phyloP scores from a whole-genome alignment of 345 rosid species.

The Salix dunnii region DNA sequence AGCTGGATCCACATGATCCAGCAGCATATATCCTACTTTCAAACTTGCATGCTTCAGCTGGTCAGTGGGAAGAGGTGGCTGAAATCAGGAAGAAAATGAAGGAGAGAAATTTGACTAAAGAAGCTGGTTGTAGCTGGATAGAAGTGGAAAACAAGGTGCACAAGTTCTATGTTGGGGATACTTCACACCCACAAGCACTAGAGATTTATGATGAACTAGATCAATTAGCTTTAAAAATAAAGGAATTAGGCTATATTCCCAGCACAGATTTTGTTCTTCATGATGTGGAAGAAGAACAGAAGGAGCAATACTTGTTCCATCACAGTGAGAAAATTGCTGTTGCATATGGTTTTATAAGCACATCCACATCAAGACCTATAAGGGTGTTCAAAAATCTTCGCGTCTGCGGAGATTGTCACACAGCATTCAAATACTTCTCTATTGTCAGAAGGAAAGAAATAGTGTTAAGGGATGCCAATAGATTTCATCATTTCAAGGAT shows the following conservation, averaged over 20 bases:
- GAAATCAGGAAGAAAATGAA: constrained; percentile 61
- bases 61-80: constrained; percentile 57
- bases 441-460: constrained; percentile 51
- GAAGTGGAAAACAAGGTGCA: constrained; percentile 58
- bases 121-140: constrained; percentile 83
- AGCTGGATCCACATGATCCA: constrained; percentile 59
- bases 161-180: constrained; percentile 68
- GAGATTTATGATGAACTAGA: constrained; percentile 49
- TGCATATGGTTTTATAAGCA: constrained; percentile 63
- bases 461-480: constrained; percentile 65
- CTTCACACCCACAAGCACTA: constrained; percentile 48
- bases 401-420: constrained; percentile 70
- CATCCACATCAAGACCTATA: constrained; percentile 44
- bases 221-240: constrained; percentile 39
- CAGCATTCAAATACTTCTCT: constrained; percentile 61
- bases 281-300: constrained; percentile 57
- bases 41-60: constrained; percentile 64
- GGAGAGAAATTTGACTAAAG: constrained; percentile 51
- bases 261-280: constrained; percentile 68
- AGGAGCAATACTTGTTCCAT: constrained; percentile 57
- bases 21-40: constrained; percentile 65
- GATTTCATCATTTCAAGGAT: constrained; percentile 72
- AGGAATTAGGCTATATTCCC: constrained; percentile 60
- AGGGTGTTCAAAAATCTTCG: constrained; percentile 71
- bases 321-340: constrained; percentile 84